Evolutionary conservation across 2,329 filamentous ascomycete species (phyloP).

Genomic region (Orbilia javanica): DNA sequence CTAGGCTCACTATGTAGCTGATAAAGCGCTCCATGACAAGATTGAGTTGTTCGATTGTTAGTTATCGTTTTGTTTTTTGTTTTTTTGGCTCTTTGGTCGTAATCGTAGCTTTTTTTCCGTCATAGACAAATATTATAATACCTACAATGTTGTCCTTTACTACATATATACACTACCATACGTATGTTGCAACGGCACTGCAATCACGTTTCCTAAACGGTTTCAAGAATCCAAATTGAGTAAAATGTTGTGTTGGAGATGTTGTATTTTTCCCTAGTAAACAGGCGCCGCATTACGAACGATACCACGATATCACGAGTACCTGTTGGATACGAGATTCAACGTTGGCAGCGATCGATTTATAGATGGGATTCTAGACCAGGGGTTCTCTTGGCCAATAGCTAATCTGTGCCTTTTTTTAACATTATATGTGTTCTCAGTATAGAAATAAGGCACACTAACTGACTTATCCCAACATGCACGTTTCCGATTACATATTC

Average conservation of each 20-base stretch:
- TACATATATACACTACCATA: too few relatives aligned
- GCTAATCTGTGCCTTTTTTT: background rate
- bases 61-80: background rate
- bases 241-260: constrained; percentile 29
- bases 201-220: background rate
- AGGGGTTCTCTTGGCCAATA: too few relatives aligned
- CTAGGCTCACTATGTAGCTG: too few relatives aligned
- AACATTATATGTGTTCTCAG: background rate
- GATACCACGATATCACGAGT: too few relatives aligned
- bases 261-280: constrained; percentile 16
- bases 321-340: too few relatives aligned
- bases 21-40: background rate
- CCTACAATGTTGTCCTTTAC: background rate
- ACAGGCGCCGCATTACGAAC: too few relatives aligned
- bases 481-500: background rate
- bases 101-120: too few relatives aligned
- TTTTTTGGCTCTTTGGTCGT: background rate
- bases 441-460: background rate
- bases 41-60: background rate
- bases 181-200: constrained; percentile 1
- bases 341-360: too few relatives aligned
- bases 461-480: background rate
- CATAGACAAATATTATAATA: too few relatives aligned
- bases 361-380: too few relatives aligned
- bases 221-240: background rate